A percentile compares a stretch with the other conserved stretches of the same genome.
Conservation (phyloP, 305 asterid species). For the Fraxinus latifolia region DNA sequence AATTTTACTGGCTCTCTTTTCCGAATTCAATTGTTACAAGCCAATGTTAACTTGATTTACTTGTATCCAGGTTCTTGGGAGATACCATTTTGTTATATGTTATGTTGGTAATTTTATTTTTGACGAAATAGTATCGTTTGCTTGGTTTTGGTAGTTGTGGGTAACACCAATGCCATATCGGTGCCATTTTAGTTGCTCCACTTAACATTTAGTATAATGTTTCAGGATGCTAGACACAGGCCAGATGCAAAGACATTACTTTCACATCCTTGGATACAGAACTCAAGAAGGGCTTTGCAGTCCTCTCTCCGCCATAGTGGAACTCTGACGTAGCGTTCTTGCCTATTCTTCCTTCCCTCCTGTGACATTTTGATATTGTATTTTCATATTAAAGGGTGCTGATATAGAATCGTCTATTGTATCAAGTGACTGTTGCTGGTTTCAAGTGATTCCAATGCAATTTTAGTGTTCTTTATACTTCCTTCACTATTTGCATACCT, state of each 20-base stretch:
- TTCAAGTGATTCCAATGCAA: not conserved
- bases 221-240: conserved; percentile 99
- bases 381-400: conserved; percentile 13
- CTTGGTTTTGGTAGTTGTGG: not conserved
- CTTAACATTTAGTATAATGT: conserved; percentile 26
- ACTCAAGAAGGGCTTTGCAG: conserved; percentile 90
- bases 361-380: not conserved
- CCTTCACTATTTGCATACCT: not conserved
- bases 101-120: not conserved
- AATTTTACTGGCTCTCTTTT: not conserved
- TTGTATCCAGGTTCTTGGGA: not conserved
- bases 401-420: not conserved
- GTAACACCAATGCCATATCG: conserved; percentile 2
- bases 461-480: not conserved
- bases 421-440: not conserved
- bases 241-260: conserved; percentile 98
- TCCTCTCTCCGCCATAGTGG: conserved; percentile 86
- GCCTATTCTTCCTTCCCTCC: not conserved
- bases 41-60: not conserved
- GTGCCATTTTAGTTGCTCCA: conserved; percentile 12
- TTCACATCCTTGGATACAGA: conserved; percentile 98
- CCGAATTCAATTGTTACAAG: not conserved
- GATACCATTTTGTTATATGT: not conserved
- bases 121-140: conserved; percentile 5
- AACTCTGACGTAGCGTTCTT: conserved; percentile 51